These are phyloP conservation scores for Chaetomium strumarium DNA, from an alignment of 2,329 filamentous ascomycete species.

Conservation along the genomic window DNA sequence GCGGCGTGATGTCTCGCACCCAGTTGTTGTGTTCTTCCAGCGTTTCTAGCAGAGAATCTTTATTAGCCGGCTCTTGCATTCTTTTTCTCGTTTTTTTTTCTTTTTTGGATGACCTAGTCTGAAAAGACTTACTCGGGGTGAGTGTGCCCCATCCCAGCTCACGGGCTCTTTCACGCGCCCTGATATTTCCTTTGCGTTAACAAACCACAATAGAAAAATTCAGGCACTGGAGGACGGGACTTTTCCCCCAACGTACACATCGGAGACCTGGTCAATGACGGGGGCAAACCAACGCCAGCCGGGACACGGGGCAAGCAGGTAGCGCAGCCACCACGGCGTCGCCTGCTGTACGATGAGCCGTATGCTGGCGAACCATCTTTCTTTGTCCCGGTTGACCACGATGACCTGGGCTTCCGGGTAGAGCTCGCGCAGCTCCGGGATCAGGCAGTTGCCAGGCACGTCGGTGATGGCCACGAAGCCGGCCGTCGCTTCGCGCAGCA, in stretches of 20 bases:
- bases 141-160: too few relatives aligned
- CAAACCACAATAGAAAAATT: too few relatives aligned
- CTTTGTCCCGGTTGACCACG: constrained; percentile 30
- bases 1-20: constrained; percentile 19
- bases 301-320: neutral
- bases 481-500: constrained; percentile 27
- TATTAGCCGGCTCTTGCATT: neutral
- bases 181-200: too few relatives aligned
- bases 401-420: constrained; percentile 42
- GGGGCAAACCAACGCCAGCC: too few relatives aligned
- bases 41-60: constrained; percentile 2
- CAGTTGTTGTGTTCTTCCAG: neutral
- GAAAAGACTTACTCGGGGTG: too few relatives aligned
- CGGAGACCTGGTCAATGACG: too few relatives aligned
- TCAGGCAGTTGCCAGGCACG: constrained; percentile 33
- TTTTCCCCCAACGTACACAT: too few relatives aligned
- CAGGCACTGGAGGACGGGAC: too few relatives aligned
- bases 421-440: constrained; percentile 37
- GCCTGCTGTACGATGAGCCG: constrained; percentile 2
- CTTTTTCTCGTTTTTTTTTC: too few relatives aligned
- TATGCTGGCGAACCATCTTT: constrained; percentile 29
- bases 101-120: too few relatives aligned
- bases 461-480: constrained; percentile 40
- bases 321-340: neutral
- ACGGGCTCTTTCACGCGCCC: too few relatives aligned